A percentile compares a stretch with the other conserved stretches of the same genome.
These are phyloP conservation scores for Schizochytrium sp. DNA, from an alignment of 108 stramenopile genomes.

Conservation along the genomic window DNA sequence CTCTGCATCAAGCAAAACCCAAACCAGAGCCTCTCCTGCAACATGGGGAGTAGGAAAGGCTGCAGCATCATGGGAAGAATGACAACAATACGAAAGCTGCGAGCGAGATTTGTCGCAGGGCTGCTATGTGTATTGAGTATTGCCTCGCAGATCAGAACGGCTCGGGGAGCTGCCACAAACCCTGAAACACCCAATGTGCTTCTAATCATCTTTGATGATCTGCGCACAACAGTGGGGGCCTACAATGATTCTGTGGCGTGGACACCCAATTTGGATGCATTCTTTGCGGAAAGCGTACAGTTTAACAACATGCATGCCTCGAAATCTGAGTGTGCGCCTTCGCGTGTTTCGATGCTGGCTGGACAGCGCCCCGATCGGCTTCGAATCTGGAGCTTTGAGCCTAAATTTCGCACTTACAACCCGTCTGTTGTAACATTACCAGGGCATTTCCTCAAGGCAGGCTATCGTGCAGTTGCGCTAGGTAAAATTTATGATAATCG, in stretches of 20 bases:
- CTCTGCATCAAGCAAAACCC: too few relatives aligned
- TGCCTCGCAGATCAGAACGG: too few relatives aligned
- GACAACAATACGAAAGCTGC: too few relatives aligned
- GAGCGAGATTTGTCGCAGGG: too few relatives aligned
- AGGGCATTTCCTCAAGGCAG: not conserved
- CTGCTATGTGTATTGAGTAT: too few relatives aligned
- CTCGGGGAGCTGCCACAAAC: too few relatives aligned
- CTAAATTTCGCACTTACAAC: not conserved
- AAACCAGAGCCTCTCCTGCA: too few relatives aligned
- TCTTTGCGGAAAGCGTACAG: not conserved
- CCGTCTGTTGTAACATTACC: not conserved
- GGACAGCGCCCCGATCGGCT: slow-evolving; percentile 61
- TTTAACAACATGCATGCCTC: slow-evolving; percentile 56
- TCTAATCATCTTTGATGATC: slow-evolving; percentile 62
- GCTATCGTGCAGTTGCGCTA: slow-evolving; percentile 17
- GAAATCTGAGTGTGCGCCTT: slow-evolving; percentile 53
- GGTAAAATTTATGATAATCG: slow-evolving; percentile 13
- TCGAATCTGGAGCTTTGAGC: slow-evolving; percentile 7
- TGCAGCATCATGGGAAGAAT: too few relatives aligned
- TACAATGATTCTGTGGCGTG: slow-evolving; percentile 11
- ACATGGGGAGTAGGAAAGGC: too few relatives aligned
- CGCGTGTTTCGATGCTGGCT: slow-evolving; percentile 51
- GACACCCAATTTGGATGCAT: slow-evolving; percentile 59
- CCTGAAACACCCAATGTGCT: slow-evolving; percentile 56
- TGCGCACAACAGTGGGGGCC: slow-evolving; percentile 47